These are phyloP conservation scores for Wallacemonas collosoma DNA, from an alignment of 208 protist species.

Conservation along the genomic window DNA sequence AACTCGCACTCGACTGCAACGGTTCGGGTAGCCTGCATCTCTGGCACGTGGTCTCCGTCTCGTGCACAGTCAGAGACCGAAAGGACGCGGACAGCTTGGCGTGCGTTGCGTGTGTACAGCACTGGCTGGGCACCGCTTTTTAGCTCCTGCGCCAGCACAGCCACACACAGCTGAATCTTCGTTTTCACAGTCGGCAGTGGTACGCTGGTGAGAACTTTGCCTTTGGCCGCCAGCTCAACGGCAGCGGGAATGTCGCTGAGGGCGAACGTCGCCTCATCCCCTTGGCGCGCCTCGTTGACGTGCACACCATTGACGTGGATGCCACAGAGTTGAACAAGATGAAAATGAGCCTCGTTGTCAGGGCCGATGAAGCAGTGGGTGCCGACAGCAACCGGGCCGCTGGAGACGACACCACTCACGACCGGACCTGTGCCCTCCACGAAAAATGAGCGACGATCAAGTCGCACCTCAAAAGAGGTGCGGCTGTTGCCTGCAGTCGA, in stretches of 20 bases:
- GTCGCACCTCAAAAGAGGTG: conserved; percentile 76
- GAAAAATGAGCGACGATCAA: conserved; percentile 70
- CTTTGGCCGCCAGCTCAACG: conserved; percentile 66
- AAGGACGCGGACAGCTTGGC: conserved; percentile 65
- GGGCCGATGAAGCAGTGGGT: conserved; percentile 92
- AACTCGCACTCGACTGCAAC: conserved; percentile 45
- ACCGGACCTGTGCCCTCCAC: conserved; percentile 93
- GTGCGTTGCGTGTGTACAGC: conserved; percentile 75
- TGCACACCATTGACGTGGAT: conserved; percentile 94
- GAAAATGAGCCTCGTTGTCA: conserved; percentile 87
- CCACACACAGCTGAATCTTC: conserved; percentile 41
- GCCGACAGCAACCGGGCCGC: conserved; percentile 85
- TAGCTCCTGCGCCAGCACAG: conserved; percentile 64
- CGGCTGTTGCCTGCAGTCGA: not conserved
- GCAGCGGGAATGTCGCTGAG: conserved; percentile 74
- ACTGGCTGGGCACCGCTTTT: conserved; percentile 67
- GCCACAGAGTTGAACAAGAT: conserved; percentile 70
- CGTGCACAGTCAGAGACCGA: not conserved
- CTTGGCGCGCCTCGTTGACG: conserved; percentile 83
- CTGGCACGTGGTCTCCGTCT: not conserved
- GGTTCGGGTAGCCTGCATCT: not conserved
- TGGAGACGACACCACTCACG: conserved; percentile 90
- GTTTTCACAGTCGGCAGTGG: conserved; percentile 26
- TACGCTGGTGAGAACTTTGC: conserved; percentile 54
- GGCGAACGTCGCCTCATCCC: conserved; percentile 92